phyloP scores from a whole-genome alignment of 805 yeast species.

The Lipomyces kockii region DNA sequence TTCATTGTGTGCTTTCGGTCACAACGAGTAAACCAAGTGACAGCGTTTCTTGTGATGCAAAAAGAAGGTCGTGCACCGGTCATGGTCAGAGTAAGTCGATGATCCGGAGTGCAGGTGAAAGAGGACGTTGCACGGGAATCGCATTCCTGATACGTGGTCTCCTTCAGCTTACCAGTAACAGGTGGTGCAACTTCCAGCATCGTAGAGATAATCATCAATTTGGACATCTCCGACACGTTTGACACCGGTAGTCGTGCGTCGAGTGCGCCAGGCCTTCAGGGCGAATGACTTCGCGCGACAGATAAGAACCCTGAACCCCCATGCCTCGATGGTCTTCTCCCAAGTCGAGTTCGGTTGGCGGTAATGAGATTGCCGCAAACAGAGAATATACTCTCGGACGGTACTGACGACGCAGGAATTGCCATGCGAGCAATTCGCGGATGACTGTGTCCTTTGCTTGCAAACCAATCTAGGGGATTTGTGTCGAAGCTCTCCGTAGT shows the following conservation, averaged over 20 bases:
- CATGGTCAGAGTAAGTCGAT: not conserved
- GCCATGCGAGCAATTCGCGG: too few relatives aligned
- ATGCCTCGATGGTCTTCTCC: too few relatives aligned
- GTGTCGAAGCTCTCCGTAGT: too few relatives aligned
- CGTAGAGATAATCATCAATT: not conserved
- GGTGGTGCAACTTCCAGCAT: not conserved
- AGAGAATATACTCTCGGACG: too few relatives aligned
- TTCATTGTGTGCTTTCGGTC: not conserved
- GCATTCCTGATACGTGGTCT: not conserved
- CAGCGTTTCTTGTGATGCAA: not conserved
- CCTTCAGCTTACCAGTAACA: not conserved
- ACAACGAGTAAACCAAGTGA: not conserved
- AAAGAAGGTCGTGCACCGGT: not conserved
- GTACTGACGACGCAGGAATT: too few relatives aligned
- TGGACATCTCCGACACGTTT: not conserved
- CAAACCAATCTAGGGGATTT: too few relatives aligned
- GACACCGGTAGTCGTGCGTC: not conserved
- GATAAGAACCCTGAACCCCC: too few relatives aligned
- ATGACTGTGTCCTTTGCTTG: too few relatives aligned
- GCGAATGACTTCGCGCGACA: too few relatives aligned
- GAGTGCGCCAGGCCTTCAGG: not conserved
- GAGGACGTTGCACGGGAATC: not conserved
- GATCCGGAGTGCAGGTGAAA: not conserved
- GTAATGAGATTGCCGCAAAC: too few relatives aligned
- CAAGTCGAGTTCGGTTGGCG: too few relatives aligned